Percentiles rank a stretch among this genome's conserved stretches.
Evolutionary conservation across 1,284 basidiomycete species (phyloP).

Genomic region (Boletus mariae): DNA sequence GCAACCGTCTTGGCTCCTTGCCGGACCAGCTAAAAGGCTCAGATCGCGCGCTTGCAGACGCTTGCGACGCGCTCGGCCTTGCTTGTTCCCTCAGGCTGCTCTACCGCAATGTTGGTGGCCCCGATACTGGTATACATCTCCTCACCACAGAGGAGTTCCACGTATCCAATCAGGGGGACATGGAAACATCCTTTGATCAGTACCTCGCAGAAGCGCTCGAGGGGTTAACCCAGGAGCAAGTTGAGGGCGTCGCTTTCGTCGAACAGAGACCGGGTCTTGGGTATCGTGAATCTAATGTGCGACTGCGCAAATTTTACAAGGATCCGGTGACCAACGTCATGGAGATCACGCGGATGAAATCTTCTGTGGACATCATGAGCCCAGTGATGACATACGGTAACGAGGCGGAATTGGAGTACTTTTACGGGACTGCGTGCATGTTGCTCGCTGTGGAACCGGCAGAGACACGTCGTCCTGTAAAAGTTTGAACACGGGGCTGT

Average conservation of each 20-base stretch:
- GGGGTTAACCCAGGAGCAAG: constrained; percentile 17
- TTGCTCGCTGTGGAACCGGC: constrained; percentile 6
- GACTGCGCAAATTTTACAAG: neutral
- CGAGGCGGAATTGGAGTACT: neutral
- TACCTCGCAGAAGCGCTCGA: neutral
- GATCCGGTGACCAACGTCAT: constrained; percentile 5
- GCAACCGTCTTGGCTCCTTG: neutral
- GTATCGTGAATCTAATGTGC: neutral
- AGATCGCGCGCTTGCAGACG: constrained; percentile 37
- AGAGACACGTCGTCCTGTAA: neutral
- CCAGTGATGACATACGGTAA: constrained; percentile 1
- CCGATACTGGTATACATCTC: neutral
- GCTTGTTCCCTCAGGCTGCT: neutral
- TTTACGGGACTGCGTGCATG: constrained; percentile 15
- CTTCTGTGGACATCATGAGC: neutral
- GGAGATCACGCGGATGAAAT: constrained; percentile 10
- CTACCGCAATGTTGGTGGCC: neutral
- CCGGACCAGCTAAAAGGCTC: constrained; percentile 17
- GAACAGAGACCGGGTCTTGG: neutral
- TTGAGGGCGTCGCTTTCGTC: constrained; percentile 2
- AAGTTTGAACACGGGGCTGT: neutral
- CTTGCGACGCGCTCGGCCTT: constrained; percentile 3
- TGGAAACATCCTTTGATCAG: neutral
- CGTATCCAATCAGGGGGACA: neutral
- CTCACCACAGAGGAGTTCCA: constrained; percentile 19